Base-by-base conservation (phyloP, 2,329 filamentous ascomycete species). In the Colletotrichum sp. region DNA sequence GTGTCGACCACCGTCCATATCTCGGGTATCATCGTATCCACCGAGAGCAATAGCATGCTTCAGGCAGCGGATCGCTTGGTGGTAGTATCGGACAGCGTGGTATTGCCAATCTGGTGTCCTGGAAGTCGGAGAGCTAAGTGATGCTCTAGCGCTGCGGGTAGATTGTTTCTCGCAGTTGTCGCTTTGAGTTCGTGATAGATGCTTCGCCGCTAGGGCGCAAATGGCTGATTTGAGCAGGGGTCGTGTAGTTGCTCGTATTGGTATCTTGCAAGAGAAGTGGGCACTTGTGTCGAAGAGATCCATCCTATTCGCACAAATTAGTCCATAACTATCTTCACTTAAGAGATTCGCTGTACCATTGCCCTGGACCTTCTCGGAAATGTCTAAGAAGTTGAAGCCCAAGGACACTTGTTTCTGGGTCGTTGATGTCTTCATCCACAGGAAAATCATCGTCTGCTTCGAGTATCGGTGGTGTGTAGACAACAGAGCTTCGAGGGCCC, bases 171-270 rank as follows among this genome's bases (percentile, higher is more conserved):
- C 56, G 30, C 26, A n/a, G 16, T 10, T 61, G 13, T 61, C 89
- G 1, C 90, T 89, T 4, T 88, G 90, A 76, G 91, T 91, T 79
- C 91, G 90, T 71, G 87, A 88, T 90, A 91, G 92, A 78, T 92
- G 89, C 79, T 93, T 93, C 15, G 91, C 91, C 8, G 91, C 88
- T 76, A 91, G 91, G 26, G 91, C 91, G 75, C 91, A 90, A n/a
- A 71, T 60, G 10, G 91, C 89, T 79, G 87, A 86, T 77, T 86
- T 87, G 12, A 89, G 79, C 4, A 89, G 80, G 8, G 87, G 84
- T 69, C 87, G 88, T 7, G 84, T 84, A 34, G 85, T 80, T n/a
- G 91, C 89, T 79, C 89, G 89, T 4, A 92, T 87, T 2, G 91
- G 91, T 24, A 93, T 89, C 68, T 91, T 87, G 28, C 89, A 90